A percentile compares a stretch with the other conserved stretches of the same genome.
Evolutionary conservation across 2,329 filamentous ascomycete genomes (phyloP).

Genomic region (Juglanconis juglandina): DNA sequence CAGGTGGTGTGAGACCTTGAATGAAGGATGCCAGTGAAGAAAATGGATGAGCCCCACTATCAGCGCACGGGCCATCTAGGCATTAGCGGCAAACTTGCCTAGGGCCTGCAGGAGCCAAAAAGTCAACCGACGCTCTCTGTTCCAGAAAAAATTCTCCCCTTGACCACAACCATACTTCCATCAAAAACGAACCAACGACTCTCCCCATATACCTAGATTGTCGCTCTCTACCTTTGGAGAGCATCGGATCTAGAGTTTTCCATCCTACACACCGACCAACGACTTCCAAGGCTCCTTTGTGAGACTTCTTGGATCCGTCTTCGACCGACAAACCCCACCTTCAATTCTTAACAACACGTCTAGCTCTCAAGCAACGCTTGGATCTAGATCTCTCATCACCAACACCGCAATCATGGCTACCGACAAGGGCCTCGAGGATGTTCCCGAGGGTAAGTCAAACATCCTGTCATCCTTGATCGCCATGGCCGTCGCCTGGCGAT

Average conservation of each 20-base stretch:
- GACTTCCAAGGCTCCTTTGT: slow-evolving; percentile 28
- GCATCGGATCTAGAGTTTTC: slow-evolving; percentile 46
- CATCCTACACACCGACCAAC: slow-evolving; percentile 19
- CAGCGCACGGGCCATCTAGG: slow-evolving; percentile 4
- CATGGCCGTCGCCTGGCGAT: not conserved
- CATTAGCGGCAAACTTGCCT: slow-evolving; percentile 1
- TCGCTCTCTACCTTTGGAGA: slow-evolving; percentile 42
- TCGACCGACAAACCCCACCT: slow-evolving; percentile 33
- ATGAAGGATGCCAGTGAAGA: not conserved
- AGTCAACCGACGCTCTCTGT: not conserved
- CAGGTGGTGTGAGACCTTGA: not conserved
- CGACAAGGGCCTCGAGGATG: slow-evolving; percentile 96
- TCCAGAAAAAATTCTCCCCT: slow-evolving; percentile 12
- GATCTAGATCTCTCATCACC: slow-evolving; percentile 58
- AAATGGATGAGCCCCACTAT: slow-evolving; percentile 4
- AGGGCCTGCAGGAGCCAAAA: not conserved
- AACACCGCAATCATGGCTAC: slow-evolving; percentile 92
- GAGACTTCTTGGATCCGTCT: slow-evolving; percentile 35
- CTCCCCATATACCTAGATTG: slow-evolving; percentile 15
- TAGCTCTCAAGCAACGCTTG: slow-evolving; percentile 79
- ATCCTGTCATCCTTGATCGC: slow-evolving; percentile 4
- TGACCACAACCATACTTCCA: slow-evolving; percentile 10
- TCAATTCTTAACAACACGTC: slow-evolving; percentile 34
- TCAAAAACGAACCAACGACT: slow-evolving; percentile 11
- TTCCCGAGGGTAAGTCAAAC: slow-evolving; percentile 78